A percentile compares a stretch with the other conserved stretches of the same genome.
phyloP scores from a whole-genome alignment of 2,329 filamentous ascomycete genomes.

The Pseudocercospora eumusae region DNA sequence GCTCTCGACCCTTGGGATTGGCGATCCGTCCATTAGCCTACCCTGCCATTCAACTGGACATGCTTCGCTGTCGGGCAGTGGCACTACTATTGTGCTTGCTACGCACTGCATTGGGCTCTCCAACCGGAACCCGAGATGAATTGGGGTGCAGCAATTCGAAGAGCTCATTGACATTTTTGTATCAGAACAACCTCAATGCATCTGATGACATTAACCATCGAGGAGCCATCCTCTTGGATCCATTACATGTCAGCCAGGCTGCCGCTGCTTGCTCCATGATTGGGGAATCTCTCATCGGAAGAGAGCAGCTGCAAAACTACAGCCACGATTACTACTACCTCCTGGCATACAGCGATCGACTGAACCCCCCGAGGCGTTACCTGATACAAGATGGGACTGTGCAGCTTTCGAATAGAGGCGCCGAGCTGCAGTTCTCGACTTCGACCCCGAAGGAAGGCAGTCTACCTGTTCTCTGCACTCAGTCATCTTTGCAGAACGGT shows the following conservation, averaged over 20 bases:
- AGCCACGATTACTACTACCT: slow-evolving; percentile 49
- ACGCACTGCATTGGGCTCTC: background rate
- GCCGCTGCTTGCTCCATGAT: slow-evolving; percentile 49
- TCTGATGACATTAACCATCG: slow-evolving; percentile 57
- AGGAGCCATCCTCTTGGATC: slow-evolving; percentile 54
- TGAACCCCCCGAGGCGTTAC: slow-evolving; percentile 47
- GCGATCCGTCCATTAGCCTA: background rate
- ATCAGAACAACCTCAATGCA: slow-evolving; percentile 58
- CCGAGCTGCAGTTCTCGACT: slow-evolving; percentile 15
- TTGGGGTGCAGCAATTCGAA: slow-evolving; percentile 38
- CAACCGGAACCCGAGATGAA: background rate
- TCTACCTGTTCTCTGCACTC: slow-evolving; percentile 56
- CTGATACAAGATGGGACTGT: slow-evolving; percentile 47
- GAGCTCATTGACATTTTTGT: slow-evolving; percentile 54
- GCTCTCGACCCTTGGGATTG: background rate
- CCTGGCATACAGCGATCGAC: slow-evolving; percentile 46
- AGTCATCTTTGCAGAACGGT: slow-evolving; percentile 45
- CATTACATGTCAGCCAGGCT: slow-evolving; percentile 43
- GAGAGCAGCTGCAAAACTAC: slow-evolving; percentile 46
- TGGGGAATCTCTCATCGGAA: slow-evolving; percentile 52
- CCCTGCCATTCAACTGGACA: background rate
- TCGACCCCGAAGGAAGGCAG: background rate
- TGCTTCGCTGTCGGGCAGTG: background rate
- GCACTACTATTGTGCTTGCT: background rate
- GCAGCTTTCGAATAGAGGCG: slow-evolving; percentile 32